These are phyloP conservation scores for Aphanomyces stellatus DNA, from an alignment of 352 stramenopile genomes.

Conservation along the genomic window DNA sequence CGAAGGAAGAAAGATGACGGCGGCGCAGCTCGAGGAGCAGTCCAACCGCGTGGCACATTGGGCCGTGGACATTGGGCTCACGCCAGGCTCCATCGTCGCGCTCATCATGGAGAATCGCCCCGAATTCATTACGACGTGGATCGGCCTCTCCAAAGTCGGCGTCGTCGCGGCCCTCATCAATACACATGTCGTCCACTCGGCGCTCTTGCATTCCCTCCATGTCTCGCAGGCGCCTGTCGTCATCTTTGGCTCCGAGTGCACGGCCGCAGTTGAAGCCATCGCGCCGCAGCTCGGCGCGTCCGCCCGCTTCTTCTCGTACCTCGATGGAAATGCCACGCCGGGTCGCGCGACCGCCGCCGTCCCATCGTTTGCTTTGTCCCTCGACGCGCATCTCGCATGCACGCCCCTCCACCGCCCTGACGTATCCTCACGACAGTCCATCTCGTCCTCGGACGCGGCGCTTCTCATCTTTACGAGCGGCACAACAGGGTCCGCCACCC, in stretches of 20 bases:
- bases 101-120: conserved; percentile 82
- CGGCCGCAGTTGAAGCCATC: conserved; percentile 35
- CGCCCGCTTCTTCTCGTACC: conserved; percentile 42
- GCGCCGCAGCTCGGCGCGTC: conserved; percentile 30
- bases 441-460: conserved; percentile 49
- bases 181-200: conserved; percentile 53
- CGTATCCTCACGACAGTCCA: conserved; percentile 23
- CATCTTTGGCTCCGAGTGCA: conserved; percentile 58
- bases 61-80: conserved; percentile 41
- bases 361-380: conserved; percentile 28
- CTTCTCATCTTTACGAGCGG: conserved; percentile 83
- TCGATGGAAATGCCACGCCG: conserved; percentile 27
- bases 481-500: conserved; percentile 39
- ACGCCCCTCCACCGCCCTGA: conserved; percentile 21
- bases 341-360: not conserved
- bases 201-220: conserved; percentile 65
- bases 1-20: conserved; percentile 40
- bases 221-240: conserved; percentile 52
- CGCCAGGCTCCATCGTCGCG: conserved; percentile 54
- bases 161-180: conserved; percentile 83
- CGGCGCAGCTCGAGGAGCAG: conserved; percentile 46
- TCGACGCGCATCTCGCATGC: conserved; percentile 31
- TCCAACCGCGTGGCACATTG: conserved; percentile 72
- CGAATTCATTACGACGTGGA: conserved; percentile 75
- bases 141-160: conserved; percentile 75